Evolutionary conservation across 345 rosid genomes (phyloP).

Genomic region (Camelina hispida): DNA sequence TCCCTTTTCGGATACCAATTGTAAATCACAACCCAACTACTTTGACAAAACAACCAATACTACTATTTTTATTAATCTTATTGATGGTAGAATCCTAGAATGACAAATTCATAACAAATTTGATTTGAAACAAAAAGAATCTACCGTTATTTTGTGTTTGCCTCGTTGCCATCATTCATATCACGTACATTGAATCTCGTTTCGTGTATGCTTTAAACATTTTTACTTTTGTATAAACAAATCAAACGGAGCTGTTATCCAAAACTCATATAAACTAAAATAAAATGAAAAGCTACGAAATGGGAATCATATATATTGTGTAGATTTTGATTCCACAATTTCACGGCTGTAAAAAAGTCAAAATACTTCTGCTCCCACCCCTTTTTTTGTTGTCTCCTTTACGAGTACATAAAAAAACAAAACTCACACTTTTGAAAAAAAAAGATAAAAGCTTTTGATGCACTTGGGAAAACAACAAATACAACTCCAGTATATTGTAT

Average conservation of each 20-base stretch:
- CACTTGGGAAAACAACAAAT: neutral
- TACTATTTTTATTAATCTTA: neutral
- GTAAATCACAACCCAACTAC: neutral
- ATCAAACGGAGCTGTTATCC: neutral
- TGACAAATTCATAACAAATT: neutral
- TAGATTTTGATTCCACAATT: conserved; percentile 32
- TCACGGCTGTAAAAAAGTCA: conserved; percentile 29
- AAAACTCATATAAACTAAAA: neutral
- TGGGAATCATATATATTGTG: conserved; percentile 27
- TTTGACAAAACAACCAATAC: neutral
- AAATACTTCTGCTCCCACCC: neutral
- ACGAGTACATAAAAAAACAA: neutral
- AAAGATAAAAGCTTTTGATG: neutral
- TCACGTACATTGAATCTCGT: conserved; percentile 5
- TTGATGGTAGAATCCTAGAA: neutral
- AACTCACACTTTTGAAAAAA: neutral
- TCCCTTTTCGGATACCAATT: neutral
- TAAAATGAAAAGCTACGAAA: neutral
- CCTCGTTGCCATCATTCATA: conserved; percentile 13
- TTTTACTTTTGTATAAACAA: conserved; percentile 4
- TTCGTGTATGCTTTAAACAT: neutral
- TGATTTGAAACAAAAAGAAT: neutral
- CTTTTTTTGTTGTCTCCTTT: neutral
- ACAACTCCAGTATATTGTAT: too few species aligned
- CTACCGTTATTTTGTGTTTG: neutral